Evolutionary conservation across 1,284 basidiomycete species (phyloP), one percentile per base, ranked within the genome.

Genomic region (Ceratobasidium sp.): DNA sequence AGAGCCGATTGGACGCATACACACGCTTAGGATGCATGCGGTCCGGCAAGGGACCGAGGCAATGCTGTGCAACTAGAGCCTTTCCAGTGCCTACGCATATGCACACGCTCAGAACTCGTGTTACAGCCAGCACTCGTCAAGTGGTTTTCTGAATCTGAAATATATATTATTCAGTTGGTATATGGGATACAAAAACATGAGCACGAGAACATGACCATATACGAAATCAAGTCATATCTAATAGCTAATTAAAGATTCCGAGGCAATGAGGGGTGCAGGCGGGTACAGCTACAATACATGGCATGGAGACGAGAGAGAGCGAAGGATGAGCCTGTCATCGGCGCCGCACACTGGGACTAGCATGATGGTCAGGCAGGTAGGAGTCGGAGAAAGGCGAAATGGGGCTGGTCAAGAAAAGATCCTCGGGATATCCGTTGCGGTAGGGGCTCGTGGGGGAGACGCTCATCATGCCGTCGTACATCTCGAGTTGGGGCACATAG

Each of bases 161-260:
- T 47, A 34, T 45, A 45, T 49, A 45, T 62, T 62, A 32, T 49
- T 62, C 58, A 62, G 47, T 17, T 47, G 58, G 58, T 62, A 62
- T 62, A 50, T 43, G 40, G 40, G 40, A n/a, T 58, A 58, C 56
- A 58, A 42, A 31, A 43, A 38, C 15, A n/a, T n/a, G n/a, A n/a
- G n/a, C n/a, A n/a, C n/a, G n/a, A n/a, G n/a, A n/a, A n/a, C n/a
- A n/a, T n/a, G n/a, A n/a, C n/a, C n/a, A n/a, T n/a, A n/a, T n/a
- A n/a, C n/a, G n/a, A n/a, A n/a, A n/a, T n/a, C n/a, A n/a, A n/a
- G n/a, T n/a, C n/a, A n/a, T n/a, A n/a, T n/a, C n/a, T n/a, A n/a
- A n/a, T n/a, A n/a, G n/a, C n/a, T n/a, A n/a, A n/a, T n/a, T n/a
- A n/a, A n/a, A n/a, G n/a, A n/a, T n/a, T n/a, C n/a, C n/a, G n/a